Evolutionary conservation across 176 grass and related monocot genomes (phyloP), one percentile per base, ranked within the genome.

Genomic region (Microstegium vimineum): DNA sequence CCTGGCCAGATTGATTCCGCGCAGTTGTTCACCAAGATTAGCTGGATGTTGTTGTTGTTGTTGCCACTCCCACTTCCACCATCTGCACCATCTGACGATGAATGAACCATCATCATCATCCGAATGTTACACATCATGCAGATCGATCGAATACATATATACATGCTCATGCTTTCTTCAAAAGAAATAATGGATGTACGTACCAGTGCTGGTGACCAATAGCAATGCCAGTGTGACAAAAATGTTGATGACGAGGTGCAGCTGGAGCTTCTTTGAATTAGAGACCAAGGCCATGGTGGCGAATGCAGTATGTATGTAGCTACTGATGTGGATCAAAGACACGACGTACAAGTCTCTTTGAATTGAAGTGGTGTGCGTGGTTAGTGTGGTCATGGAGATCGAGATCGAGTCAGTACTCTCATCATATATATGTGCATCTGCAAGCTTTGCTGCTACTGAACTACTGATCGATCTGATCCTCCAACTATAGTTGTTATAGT

Each of bases 11-110:
- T 82, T 6, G 88, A 89, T 47, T 94, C 81, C 8, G 75, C 79
- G 86, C 95, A 98, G 90, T 98, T 98, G 92, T 98, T 98, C 70
- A 98, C 95, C 42, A 98, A 1, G 26, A 98, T 98, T 15, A 98
- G 86, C 80, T 98, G 95, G 68, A 94, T 69, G n/a, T n/a, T n/a
- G n/a, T n/a, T n/a, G n/a, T n/a, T n/a, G n/a, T n/a, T n/a, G n/a
- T n/a, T n/a, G 1, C 31, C 54, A 10, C 52, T 57, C 20, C 7
- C 22, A 23, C 10, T 56, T 8, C 52, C 20, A 51, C 17, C 80
- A 6, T 52, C 20, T 37, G 60, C 60, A 59, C 54, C 20, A 23
- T 57, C 52, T 57, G n/a, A n/a, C n/a, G n/a, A n/a, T n/a, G 52
- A 56, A 56, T 52, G 6, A 22, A 6, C 10, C 11, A 13, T 42